phyloP scores from a whole-genome alignment of 2,329 filamentous ascomycete species.

The Nigrospora oryzae region DNA sequence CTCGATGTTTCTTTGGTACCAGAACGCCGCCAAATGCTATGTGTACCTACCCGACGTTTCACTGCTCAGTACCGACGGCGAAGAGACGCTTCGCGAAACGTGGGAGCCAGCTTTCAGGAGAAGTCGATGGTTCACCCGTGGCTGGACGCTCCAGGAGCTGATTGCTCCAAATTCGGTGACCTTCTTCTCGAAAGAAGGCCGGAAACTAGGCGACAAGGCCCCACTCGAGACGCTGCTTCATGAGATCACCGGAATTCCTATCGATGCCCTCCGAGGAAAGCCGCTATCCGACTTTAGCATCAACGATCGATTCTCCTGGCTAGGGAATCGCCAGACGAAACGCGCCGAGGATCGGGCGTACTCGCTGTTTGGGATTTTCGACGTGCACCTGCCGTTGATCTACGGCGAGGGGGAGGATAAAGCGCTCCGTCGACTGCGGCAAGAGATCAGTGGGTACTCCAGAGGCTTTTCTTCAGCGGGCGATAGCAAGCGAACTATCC shows the following conservation, averaged over 20 bases:
- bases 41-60: background rate
- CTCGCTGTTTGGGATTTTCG: conserved; percentile 8
- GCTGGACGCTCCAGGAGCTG: background rate
- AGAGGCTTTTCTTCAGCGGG: too few species aligned
- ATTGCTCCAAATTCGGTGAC: conserved; percentile 1
- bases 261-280: conserved; percentile 8
- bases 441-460: conserved; percentile 2
- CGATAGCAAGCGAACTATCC: too few species aligned
- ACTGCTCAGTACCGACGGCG: background rate
- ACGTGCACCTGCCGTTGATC: conserved; percentile 6
- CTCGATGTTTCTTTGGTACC: background rate
- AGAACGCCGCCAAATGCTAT: background rate
- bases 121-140: background rate
- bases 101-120: background rate
- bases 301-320: conserved; percentile 7
- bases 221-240: conserved; percentile 5
- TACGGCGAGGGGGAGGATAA: conserved; percentile 8
- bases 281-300: conserved; percentile 8
- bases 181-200: conserved; percentile 2
- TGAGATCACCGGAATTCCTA: conserved; percentile 5
- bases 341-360: conserved; percentile 8
- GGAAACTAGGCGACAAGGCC: conserved; percentile 1
- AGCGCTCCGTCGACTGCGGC: conserved; percentile 5
- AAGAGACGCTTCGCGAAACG: background rate
- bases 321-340: conserved; percentile 6